Evolutionary conservation across 2,329 filamentous ascomycete genomes (phyloP), one percentile per base, ranked within the genome.

Genomic region (Dothideomycetes sp.): DNA sequence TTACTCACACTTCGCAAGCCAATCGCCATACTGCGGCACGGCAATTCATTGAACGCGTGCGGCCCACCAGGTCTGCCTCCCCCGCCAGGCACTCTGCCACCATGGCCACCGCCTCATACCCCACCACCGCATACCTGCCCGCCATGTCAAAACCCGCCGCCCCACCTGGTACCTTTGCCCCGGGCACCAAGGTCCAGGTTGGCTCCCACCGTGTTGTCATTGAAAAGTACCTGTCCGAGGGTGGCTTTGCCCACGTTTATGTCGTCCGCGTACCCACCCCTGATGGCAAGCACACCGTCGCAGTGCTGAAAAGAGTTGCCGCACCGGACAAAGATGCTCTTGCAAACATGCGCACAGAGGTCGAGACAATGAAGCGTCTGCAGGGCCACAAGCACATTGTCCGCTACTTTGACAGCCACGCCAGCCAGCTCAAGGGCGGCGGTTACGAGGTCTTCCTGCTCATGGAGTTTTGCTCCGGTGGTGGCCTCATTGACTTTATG

Each of bases 301-400:
- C 85, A 10, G 88, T 95, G 36, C 69, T 95, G 55, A 95, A 98
- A 72, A 75, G 91, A 56, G 91, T 98, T 43, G 91, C 91, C 27
- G 91, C 96, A 38, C 87, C 91, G 22, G 91, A 98, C 64, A 95
- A 94, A 71, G 84, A 94, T 48, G 78, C 89, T 43, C 70, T 98
- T 64, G 84, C 85, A 47, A 88, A 84, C 62, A 96, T 98, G 91
- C 80, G 91, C 61, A 96, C 81, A 50, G 91, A 98, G 70, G 91
- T 98, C 52, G 91, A 98, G 68, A 98, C 91, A 11, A 98, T 98
- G 91, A 98, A 98, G 78, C 88, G 91, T 64, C 73, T 98, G 53
- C 94, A 94, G 70, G 91, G 91, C 42, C 91, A 96, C 72, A 79
- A 80, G 47, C 82, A 91, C 53, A 96, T 98, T 56, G 91, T 98